Percentiles rank a stretch among this genome's conserved stretches.
These are phyloP conservation scores for Didymella pomorum DNA, from an alignment of 2,329 filamentous ascomycete genomes.

Conservation along the genomic window DNA sequence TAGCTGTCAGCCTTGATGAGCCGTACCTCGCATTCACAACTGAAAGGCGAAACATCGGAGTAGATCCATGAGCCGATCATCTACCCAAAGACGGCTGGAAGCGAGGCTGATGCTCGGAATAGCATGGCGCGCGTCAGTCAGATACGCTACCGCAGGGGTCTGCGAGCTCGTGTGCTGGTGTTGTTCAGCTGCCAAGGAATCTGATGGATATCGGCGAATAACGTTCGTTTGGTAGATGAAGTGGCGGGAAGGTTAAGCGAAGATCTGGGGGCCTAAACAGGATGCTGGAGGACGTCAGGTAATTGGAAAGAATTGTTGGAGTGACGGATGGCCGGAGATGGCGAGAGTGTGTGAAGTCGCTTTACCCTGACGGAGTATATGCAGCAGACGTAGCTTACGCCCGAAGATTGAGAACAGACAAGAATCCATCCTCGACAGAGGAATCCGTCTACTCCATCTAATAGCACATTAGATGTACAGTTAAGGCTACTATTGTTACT, in stretches of 20 bases:
- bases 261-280: slow-evolving; percentile 1
- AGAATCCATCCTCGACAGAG: too few species aligned
- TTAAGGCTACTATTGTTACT: too few species aligned
- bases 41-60: slow-evolving; percentile 9
- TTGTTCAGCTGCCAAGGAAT: slow-evolving; percentile 13
- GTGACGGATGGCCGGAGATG: not conserved
- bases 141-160: not conserved
- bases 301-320: not conserved
- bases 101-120: not conserved
- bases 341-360: not conserved
- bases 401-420: too few species aligned
- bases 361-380: not conserved
- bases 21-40: slow-evolving; percentile 12
- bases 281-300: not conserved
- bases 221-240: slow-evolving; percentile 1
- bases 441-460: too few species aligned
- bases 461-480: too few species aligned
- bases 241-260: slow-evolving; percentile 18
- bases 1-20: slow-evolving; percentile 2
- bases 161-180: not conserved
- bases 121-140: not conserved
- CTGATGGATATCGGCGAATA: slow-evolving; percentile 2
- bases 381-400: too few species aligned
- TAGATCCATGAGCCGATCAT: slow-evolving; percentile 5
- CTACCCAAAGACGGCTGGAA: slow-evolving; percentile 4